A percentile compares a stretch with the other conserved stretches of the same genome.
These are phyloP conservation scores for Pyrus pyrifolia DNA, from an alignment of 306 rosid genomes.

Conservation along the genomic window DNA sequence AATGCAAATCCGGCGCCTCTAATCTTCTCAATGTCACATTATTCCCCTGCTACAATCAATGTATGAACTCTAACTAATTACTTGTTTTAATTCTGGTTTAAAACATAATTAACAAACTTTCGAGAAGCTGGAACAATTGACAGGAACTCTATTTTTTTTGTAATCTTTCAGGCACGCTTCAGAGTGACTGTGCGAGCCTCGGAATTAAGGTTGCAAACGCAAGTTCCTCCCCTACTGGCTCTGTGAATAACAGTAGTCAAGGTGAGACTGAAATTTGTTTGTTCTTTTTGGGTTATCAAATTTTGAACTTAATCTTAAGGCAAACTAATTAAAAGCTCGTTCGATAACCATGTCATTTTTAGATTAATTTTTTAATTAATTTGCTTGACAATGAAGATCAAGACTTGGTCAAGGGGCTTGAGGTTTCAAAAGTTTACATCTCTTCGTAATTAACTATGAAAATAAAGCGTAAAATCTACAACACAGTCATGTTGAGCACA, in stretches of 20 bases:
- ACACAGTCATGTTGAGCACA: neutral
- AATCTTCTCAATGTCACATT: conserved; percentile 60
- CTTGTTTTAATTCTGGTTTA: neutral
- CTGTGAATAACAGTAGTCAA: neutral
- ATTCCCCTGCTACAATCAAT: conserved; percentile 74
- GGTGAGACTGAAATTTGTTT: conserved; percentile 29
- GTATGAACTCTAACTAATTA: conserved; percentile 31
- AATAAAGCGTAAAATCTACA: neutral
- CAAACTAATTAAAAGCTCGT: neutral
- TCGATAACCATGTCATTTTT: too few species aligned
- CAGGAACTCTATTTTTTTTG: neutral
- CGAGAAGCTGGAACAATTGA: neutral
- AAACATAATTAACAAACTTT: neutral
- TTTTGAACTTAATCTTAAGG: neutral
- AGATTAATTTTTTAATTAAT: neutral
- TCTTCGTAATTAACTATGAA: conserved; percentile 12
- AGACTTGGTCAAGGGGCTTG: conserved; percentile 5
- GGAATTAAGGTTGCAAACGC: conserved; percentile 61
- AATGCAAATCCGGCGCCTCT: conserved; percentile 35
- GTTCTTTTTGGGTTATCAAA: neutral
- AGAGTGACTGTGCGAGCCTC: conserved; percentile 63
- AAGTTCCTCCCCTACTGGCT: neutral
- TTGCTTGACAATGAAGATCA: neutral
- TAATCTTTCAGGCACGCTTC: conserved; percentile 53
- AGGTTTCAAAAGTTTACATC: neutral